A percentile compares a stretch with the other conserved stretches of the same genome.
These are phyloP conservation scores for Lachnellula cervina DNA, from an alignment of 2,329 filamentous ascomycete species.

Conservation along the genomic window DNA sequence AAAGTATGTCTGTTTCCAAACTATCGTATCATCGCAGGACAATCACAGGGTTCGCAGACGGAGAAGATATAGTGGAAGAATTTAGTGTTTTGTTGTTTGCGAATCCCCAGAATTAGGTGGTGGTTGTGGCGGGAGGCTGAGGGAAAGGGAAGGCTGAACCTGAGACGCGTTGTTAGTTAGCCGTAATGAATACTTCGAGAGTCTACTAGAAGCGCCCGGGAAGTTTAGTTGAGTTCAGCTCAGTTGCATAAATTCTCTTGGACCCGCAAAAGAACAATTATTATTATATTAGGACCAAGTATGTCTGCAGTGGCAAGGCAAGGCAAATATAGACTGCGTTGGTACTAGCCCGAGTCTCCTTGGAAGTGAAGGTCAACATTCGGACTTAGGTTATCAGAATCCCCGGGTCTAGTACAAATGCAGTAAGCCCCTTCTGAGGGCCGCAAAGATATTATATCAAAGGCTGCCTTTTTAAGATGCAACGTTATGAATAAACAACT, in stretches of 20 bases:
- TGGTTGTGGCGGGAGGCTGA: constrained; percentile 12
- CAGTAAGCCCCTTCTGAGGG: too few species aligned
- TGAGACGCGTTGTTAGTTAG: background rate
- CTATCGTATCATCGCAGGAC: background rate
- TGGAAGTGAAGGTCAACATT: too few species aligned
- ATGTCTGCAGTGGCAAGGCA: too few species aligned
- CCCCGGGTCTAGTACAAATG: too few species aligned
- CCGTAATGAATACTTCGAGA: background rate
- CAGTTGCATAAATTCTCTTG: background rate
- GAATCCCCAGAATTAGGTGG: background rate
- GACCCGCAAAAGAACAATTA: background rate
- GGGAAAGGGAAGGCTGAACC: constrained; percentile 11
- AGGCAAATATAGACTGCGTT: too few species aligned
- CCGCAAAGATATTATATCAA: too few species aligned
- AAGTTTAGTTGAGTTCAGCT: background rate
- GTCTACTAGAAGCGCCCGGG: background rate
- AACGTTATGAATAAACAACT: too few species aligned
- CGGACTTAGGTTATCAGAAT: too few species aligned
- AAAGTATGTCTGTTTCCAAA: background rate
- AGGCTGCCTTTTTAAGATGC: too few species aligned
- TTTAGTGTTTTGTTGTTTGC: background rate
- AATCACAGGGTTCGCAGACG: background rate
- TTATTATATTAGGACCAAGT: too few species aligned
- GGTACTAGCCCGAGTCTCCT: too few species aligned
- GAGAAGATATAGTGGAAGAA: background rate